A percentile compares a stretch with the other conserved stretches of the same genome.
Evolutionary conservation across 805 yeast genomes (phyloP).

Genomic region (Candida morakotiae): DNA sequence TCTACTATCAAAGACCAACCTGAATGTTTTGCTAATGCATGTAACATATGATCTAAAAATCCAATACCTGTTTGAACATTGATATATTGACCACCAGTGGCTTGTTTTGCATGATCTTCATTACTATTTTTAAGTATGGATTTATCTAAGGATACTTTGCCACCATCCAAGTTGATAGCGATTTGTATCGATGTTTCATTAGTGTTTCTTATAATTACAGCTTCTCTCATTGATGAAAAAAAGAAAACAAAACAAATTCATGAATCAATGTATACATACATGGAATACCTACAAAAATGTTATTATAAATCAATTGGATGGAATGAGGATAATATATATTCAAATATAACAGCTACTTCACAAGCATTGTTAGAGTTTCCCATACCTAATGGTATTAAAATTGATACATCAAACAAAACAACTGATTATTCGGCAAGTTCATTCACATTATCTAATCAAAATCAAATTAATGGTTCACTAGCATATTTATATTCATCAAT

Average conservation of each 20-base stretch:
- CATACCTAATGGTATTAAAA: constrained; percentile 61
- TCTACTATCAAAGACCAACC: constrained; percentile 92
- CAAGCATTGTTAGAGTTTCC: constrained; percentile 66
- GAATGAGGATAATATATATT: constrained; percentile 76
- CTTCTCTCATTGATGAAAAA: constrained; percentile 19
- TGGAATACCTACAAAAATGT: constrained; percentile 79
- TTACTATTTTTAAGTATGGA: constrained; percentile 44
- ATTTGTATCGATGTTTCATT: constrained; percentile 93
- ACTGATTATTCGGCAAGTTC: constrained; percentile 69
- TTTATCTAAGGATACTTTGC: constrained; percentile 58
- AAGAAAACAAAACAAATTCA: constrained; percentile 1
- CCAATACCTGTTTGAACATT: constrained; percentile 90
- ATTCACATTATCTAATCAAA: constrained; percentile 61
- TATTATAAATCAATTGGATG: constrained; percentile 70
- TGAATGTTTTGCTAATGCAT: constrained; percentile 92
- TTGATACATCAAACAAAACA: constrained; percentile 68
- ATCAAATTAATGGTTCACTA: constrained; percentile 71
- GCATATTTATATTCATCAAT: constrained; percentile 74
- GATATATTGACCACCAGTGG: constrained; percentile 68
- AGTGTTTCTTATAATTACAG: constrained; percentile 64
- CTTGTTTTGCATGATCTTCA: constrained; percentile 61
- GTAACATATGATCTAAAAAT: constrained; percentile 94
- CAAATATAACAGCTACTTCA: constrained; percentile 70
- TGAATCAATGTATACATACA: constrained; percentile 62
- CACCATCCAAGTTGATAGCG: constrained; percentile 82